Evolutionary conservation across 1,284 basidiomycete genomes (phyloP), one percentile per base, ranked within the genome.

Genomic region (Cutaneotrichosporon daszewskae): DNA sequence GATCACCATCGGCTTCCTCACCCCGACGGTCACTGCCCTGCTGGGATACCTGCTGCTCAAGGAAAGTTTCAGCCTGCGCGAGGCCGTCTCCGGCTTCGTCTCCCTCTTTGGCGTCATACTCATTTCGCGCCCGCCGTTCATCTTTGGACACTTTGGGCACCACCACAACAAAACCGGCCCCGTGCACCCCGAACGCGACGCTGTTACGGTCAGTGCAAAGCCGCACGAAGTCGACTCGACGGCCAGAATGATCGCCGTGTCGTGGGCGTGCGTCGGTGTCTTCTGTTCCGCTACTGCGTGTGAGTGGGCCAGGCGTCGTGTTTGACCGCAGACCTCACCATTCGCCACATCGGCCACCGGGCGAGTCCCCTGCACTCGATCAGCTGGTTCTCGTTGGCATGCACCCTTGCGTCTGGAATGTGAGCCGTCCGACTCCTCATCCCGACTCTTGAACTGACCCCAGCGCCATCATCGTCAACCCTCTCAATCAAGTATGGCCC

Each of bases 331-430:
- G 84, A 82, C 59, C 79, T 77, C 1, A 72, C 78, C 0, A 78
- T 88, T 27, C 77, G 84, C 4, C 79, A 79, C 7, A 83, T 87
- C 23, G 85, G 85, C 2, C 81, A 77, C 49, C 76, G 81, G 1
- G 84, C 84, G 4, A 82, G 85, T 55, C 75, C 84, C 0, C 68
- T 87, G 43, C 85, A 89, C 60, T 76, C 78, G n/a, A 75, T 87
- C 51, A 74, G 76, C 3, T 82, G 77, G 45, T 87, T 85, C 58
- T 80, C 84, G 0, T 66, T 76, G 20, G 76, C 79, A 56, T 82
- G 80, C 48, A 75, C 82, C 3, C 64, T 84, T 29, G 76, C 77
- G 1, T 75, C 79, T 2, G 64, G 70, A 10, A 49, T 79, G 49
- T 76, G 67, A 41, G 60, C 59, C 12, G 11, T 5, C 19, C 14